phyloP scores from a whole-genome alignment of 1,284 basidiomycete genomes.

The Malassezia cuniculi region DNA sequence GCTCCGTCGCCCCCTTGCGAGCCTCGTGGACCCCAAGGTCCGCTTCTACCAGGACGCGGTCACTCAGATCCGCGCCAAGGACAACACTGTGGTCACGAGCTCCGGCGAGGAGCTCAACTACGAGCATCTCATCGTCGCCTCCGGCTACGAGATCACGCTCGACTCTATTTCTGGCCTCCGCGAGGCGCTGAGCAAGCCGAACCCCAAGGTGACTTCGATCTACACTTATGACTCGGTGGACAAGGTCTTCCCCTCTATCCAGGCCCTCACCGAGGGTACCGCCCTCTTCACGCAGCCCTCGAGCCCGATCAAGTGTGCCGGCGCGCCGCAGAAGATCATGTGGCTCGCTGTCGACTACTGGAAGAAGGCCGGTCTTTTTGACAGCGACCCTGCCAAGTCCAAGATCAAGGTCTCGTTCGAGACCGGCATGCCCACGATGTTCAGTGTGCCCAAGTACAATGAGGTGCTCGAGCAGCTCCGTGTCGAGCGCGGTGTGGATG shows the following conservation, averaged over 20 bases:
- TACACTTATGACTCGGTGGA: conserved; percentile 52
- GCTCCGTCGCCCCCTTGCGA: conserved; percentile 56
- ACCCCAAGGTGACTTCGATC: conserved; percentile 78
- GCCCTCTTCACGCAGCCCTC: conserved; percentile 93
- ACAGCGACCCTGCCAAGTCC: conserved; percentile 45
- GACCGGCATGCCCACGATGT: conserved; percentile 81
- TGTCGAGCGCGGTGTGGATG: conserved; percentile 64
- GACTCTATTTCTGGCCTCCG: conserved; percentile 63
- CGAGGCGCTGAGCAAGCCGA: conserved; percentile 62
- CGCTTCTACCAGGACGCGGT: conserved; percentile 64
- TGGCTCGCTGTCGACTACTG: conserved; percentile 39
- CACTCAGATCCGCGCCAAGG: conserved; percentile 57
- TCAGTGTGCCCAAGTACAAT: conserved; percentile 70
- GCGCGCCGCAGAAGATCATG: conserved; percentile 52
- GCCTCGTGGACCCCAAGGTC: conserved; percentile 51
- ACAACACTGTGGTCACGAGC: conserved; percentile 60
- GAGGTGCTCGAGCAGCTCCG: conserved; percentile 69
- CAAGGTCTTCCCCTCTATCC: conserved; percentile 29
- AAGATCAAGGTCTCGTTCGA: conserved; percentile 62
- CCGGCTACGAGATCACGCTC: conserved; percentile 69
- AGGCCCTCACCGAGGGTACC: conserved; percentile 61
- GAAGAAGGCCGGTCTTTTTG: conserved; percentile 26
- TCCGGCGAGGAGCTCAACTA: conserved; percentile 62
- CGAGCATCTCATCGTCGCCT: conserved; percentile 74
- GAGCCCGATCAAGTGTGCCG: conserved; percentile 88